A percentile compares a stretch with the other conserved stretches of the same genome.
Conservation (phyloP, 768 basidiomycete genomes). For the Lactarius trivialis region DNA sequence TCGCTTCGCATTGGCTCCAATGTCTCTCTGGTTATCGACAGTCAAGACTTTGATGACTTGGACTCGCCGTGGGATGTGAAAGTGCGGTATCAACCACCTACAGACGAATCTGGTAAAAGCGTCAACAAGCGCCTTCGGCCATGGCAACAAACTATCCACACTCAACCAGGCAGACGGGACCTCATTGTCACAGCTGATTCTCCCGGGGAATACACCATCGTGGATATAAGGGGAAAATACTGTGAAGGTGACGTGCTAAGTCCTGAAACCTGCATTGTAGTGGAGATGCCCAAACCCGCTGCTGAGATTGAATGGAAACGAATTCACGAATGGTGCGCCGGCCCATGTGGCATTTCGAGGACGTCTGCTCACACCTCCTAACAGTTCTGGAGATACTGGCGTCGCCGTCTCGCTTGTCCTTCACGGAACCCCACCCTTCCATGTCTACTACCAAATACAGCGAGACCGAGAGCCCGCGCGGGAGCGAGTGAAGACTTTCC, state of each 20-base stretch:
- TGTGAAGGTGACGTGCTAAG: conserved; percentile 81
- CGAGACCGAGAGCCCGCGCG: conserved; percentile 59
- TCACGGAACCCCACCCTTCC: conserved; percentile 86
- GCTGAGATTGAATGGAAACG: conserved; percentile 86
- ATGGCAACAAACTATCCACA: conserved; percentile 59
- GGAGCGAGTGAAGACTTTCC: conserved; percentile 53
- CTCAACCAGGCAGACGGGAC: conserved; percentile 39
- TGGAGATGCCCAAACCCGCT: conserved; percentile 68
- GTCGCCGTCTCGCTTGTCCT: conserved; percentile 82
- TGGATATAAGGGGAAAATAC: conserved; percentile 65
- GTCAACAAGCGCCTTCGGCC: conserved; percentile 41
- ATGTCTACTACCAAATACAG: conserved; percentile 69
- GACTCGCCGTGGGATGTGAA: conserved; percentile 65
- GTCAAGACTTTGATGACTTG: conserved; percentile 49
- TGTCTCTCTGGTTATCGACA: conserved; percentile 46
- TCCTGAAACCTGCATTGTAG: conserved; percentile 72
- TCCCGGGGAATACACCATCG: conserved; percentile 74
- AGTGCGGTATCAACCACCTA: conserved; percentile 53
- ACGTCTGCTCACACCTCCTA: not conserved
- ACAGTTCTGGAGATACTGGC: conserved; percentile 84
- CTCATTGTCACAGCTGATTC: conserved; percentile 45
- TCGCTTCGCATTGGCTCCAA: conserved; percentile 68
- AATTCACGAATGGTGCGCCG: conserved; percentile 78
- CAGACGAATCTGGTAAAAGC: conserved; percentile 33
- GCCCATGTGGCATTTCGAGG: not conserved